phyloP scores from a whole-genome alignment of 305 asterid species.

The Solanum hybrid region DNA sequence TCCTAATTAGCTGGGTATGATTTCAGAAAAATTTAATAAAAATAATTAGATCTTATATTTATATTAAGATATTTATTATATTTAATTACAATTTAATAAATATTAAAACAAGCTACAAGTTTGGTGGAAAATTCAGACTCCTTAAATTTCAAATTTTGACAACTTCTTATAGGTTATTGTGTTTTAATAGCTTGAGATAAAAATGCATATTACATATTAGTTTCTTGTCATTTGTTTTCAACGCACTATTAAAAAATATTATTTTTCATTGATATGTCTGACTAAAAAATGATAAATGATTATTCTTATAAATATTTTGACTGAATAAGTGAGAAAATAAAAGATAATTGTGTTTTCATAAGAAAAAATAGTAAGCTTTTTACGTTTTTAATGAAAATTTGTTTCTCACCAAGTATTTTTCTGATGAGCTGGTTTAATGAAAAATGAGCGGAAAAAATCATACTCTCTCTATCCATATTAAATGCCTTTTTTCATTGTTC shows the following conservation, averaged over 20 bases:
- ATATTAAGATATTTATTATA: background rate
- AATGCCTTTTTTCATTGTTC: too few relatives aligned
- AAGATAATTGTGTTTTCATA: too few relatives aligned
- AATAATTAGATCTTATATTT: background rate
- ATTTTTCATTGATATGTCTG: background rate
- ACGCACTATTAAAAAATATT: background rate
- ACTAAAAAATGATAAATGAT: too few relatives aligned
- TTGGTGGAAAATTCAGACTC: background rate
- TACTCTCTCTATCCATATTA: background rate
- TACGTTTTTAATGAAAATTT: rapidly evolving
- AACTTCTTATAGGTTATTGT: background rate
- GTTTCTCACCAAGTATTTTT: rapidly evolving
- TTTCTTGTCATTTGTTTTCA: background rate
- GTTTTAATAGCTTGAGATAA: background rate
- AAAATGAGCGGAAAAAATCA: too few relatives aligned
- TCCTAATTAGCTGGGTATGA: background rate
- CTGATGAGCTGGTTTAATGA: too few relatives aligned
- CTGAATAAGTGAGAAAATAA: too few relatives aligned
- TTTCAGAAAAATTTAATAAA: background rate
- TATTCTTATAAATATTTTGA: background rate
- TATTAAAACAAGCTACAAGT: background rate
- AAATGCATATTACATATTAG: background rate
- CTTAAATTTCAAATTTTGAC: background rate
- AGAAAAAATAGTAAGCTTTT: rapidly evolving
- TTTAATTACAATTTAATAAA: background rate